Percentiles rank a stretch among this genome's conserved stretches.
Conservation (phyloP, 352 stramenopile genomes). For the Lagenidium sp. region DNA sequence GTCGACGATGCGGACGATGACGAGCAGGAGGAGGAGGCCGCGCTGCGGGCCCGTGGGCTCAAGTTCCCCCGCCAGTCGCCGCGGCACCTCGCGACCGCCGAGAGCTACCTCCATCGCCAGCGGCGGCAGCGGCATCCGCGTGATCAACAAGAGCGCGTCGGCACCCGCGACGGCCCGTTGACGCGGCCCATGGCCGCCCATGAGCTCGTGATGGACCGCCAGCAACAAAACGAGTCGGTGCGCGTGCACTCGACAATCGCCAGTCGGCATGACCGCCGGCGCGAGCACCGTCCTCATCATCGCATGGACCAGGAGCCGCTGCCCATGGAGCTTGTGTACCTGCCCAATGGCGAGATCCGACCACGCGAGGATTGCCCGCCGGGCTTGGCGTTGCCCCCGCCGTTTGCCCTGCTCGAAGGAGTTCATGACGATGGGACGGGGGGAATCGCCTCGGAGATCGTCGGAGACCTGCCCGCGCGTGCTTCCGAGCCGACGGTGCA, state of each 20-base stretch:
- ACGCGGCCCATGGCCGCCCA: neutral
- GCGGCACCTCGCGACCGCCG: slow-evolving; percentile 11
- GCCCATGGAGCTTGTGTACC: slow-evolving; percentile 54
- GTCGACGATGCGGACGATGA: slow-evolving; percentile 8
- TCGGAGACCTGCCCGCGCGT: slow-evolving; percentile 1
- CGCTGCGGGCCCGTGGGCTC: slow-evolving; percentile 26
- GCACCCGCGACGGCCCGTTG: neutral
- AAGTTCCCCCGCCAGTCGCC: slow-evolving; percentile 17
- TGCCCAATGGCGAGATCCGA: slow-evolving; percentile 54
- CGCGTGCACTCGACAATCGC: too few relatives aligned
- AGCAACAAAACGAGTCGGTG: too few relatives aligned
- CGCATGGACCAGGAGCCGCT: slow-evolving; percentile 1
- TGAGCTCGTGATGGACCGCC: neutral
- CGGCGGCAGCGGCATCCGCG: neutral
- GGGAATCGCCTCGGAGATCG: slow-evolving; percentile 1
- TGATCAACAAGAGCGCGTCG: neutral
- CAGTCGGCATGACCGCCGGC: too few relatives aligned
- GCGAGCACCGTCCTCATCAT: neutral
- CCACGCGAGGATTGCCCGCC: slow-evolving; percentile 41
- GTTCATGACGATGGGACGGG: neutral
- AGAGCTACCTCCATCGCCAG: slow-evolving; percentile 6
- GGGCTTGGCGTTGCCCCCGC: slow-evolving; percentile 26
- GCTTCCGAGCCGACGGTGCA: too few relatives aligned
- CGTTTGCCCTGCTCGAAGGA: too few relatives aligned
- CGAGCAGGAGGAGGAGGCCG: slow-evolving; percentile 17